A percentile compares a stretch with the other conserved stretches of the same genome.
Evolutionary conservation across 179 eudicot genomes (phyloP).

Genomic region (Beta corolliflora): DNA sequence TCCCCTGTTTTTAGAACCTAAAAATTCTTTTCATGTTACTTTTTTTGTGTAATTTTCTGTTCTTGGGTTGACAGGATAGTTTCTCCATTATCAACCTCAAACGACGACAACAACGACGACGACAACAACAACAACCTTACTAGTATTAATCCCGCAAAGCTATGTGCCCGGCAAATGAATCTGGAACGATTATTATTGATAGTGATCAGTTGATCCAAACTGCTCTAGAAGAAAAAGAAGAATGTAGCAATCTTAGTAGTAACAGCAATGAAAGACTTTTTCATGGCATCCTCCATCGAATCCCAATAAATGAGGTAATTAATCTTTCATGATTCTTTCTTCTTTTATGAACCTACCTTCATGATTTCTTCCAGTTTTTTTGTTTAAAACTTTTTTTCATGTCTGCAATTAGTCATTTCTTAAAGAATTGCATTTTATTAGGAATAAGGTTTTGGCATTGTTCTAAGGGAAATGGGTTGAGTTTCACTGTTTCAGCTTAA

Average conservation of each 20-base stretch:
- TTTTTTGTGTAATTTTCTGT: not conserved
- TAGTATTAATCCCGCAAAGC: not conserved
- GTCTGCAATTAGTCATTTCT: not conserved
- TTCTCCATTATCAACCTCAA: not conserved
- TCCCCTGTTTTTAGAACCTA: not conserved
- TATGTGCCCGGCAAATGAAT: constrained; percentile 36
- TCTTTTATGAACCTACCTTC: too few relatives aligned
- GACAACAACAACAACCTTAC: not conserved
- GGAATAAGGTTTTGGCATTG: too few relatives aligned
- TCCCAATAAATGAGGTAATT: constrained; percentile 34
- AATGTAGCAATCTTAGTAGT: constrained; percentile 5
- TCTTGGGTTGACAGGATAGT: not conserved
- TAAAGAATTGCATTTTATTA: too few relatives aligned
- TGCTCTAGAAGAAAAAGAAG: constrained; percentile 14
- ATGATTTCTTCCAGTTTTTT: too few relatives aligned
- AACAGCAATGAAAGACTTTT: constrained; percentile 3
- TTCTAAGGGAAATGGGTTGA: not conserved
- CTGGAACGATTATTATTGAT: constrained; percentile 20
- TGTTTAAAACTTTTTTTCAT: not conserved
- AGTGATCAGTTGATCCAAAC: constrained; percentile 18
- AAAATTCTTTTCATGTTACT: not conserved
- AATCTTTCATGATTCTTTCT: not conserved
- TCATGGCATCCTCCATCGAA: constrained; percentile 22
- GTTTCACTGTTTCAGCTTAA: not conserved
- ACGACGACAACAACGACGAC: not conserved